Base-by-base conservation (phyloP, 78 protist species). In the Tieghemostelium lacteum region DNA sequence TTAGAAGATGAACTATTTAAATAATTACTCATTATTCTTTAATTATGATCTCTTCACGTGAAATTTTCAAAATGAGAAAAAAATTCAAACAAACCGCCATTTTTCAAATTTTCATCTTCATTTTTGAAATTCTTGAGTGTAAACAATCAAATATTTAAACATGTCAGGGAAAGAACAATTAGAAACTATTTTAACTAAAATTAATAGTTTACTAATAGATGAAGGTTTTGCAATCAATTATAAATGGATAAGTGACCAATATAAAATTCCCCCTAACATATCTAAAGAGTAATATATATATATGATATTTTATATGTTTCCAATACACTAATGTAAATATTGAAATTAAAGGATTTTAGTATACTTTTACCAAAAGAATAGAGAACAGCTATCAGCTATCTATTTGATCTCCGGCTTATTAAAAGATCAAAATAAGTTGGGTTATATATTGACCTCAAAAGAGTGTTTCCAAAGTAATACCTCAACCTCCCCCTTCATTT, bases 351-450 rank as follows among this genome's bases (percentile, higher is more conserved):
- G 88, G 19, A 78, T 78, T 54, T 39, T 78, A 55, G 50, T 17
- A 26, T 55, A 54, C 54, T 45, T 78, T 50, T 78, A 78, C 55
- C 64, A 66, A 31, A 49, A 57, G 26, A 39, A 78, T 55, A n/a
- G 36, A 78, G 75, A 67, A 55, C 6, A 2, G 36, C 16, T 52
- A 10, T 50, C 65, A 39, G 76, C 88, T 33, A 37, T 78, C 5
- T 78, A n/a, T 66, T 31, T 78, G 29, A 36, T 78, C 17, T 78
- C 88, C 7, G 88, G 88, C 24, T 16, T 66, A 39, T 54, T 65
- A 49, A 78, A 78, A 29, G 88, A 78, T 3, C 73, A 54, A 16
- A 62, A 69, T 78, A 10, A 22, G 40, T 28, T 78, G 3, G 28
- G 73, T 49, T 64, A 24, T 55, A 22, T 50, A 22, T 57, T 78